Conservation (phyloP, 106 monocot species). For the Acanthochlamys bracteata region DNA sequence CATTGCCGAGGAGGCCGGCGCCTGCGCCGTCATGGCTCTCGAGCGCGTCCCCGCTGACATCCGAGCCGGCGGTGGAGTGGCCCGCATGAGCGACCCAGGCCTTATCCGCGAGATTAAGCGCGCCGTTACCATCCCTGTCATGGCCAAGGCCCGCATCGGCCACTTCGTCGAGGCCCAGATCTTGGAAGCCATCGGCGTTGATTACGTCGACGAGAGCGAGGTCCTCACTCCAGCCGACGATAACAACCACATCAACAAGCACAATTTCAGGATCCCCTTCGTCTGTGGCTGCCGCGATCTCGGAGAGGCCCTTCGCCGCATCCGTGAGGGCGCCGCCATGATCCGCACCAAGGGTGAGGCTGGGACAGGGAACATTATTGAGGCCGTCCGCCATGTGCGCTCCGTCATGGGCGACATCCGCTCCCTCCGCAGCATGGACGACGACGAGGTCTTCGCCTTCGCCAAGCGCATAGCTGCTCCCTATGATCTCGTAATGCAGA, state of each 20-base stretch:
- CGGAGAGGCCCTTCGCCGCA: not conserved
- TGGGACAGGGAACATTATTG: not conserved
- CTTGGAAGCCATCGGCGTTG: not conserved
- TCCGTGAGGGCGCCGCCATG: slow-evolving; percentile 1
- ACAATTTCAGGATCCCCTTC: not conserved
- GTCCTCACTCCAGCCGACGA: not conserved
- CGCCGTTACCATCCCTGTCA: not conserved
- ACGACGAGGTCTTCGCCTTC: not conserved
- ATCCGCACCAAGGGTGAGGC: slow-evolving; percentile 1
- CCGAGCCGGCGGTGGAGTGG: slow-evolving; percentile 11
- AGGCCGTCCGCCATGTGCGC: not conserved
- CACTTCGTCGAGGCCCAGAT: slow-evolving; percentile 1
- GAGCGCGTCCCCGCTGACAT: slow-evolving; percentile 78
- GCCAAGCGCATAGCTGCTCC: not conserved
- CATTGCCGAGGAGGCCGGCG: slow-evolving; percentile 56
- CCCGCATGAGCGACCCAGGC: not conserved
- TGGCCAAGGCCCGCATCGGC: not conserved
- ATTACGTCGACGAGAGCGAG: not conserved
- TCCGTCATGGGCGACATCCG: not conserved
- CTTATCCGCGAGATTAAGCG: not conserved
- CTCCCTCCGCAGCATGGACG: not conserved
- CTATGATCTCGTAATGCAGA: not conserved
- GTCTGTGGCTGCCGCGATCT: slow-evolving; percentile 1
- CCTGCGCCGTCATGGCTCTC: slow-evolving; percentile 61
- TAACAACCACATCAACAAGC: not conserved